Percentiles rank a stretch among this genome's conserved stretches.
Conservation (phyloP, 768 basidiomycete species). For the Termitomyces sp. region DNA sequence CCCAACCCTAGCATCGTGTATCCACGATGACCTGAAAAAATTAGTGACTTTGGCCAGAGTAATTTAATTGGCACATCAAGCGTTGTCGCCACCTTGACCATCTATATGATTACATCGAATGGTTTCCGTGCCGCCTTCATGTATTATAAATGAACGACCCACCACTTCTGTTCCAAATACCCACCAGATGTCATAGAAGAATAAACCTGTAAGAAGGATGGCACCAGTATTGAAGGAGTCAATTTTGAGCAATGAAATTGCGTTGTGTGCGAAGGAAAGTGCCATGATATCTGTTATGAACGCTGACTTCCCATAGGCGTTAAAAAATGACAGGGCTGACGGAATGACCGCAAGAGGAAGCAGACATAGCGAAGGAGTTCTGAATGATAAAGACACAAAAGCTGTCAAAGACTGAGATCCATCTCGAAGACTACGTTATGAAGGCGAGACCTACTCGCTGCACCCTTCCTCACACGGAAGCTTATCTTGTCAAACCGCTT, state of each 20-base stretch:
- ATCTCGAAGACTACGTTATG: not conserved
- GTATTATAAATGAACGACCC: conserved; percentile 21
- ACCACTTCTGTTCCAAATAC: conserved; percentile 87
- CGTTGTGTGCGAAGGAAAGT: conserved; percentile 80
- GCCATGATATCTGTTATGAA: conserved; percentile 70
- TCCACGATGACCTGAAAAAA: conserved; percentile 45
- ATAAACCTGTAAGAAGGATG: conserved; percentile 77
- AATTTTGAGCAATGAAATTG: conserved; percentile 72
- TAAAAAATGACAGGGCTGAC: conserved; percentile 47
- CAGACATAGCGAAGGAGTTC: conserved; percentile 53
- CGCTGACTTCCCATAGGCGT: conserved; percentile 48
- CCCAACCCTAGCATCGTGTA: conserved; percentile 92
- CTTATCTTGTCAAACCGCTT: conserved; percentile 45
- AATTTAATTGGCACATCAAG: conserved; percentile 94
- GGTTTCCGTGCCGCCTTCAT: not conserved
- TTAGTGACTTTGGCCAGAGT: conserved; percentile 71
- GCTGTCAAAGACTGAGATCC: conserved; percentile 20
- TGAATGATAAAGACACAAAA: conserved; percentile 37
- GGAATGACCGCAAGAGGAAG: conserved; percentile 60
- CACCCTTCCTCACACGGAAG: conserved; percentile 40
- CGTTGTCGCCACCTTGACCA: conserved; percentile 88
- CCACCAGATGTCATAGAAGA: conserved; percentile 95
- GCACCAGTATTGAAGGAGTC: conserved; percentile 89
- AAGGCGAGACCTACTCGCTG: conserved; percentile 31
- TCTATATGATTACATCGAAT: conserved; percentile 36